A percentile compares a stretch with the other conserved stretches of the same genome.
These are phyloP conservation scores for Bruguiera hainesii DNA, from an alignment of 441 rosid species.

Conservation along the genomic window DNA sequence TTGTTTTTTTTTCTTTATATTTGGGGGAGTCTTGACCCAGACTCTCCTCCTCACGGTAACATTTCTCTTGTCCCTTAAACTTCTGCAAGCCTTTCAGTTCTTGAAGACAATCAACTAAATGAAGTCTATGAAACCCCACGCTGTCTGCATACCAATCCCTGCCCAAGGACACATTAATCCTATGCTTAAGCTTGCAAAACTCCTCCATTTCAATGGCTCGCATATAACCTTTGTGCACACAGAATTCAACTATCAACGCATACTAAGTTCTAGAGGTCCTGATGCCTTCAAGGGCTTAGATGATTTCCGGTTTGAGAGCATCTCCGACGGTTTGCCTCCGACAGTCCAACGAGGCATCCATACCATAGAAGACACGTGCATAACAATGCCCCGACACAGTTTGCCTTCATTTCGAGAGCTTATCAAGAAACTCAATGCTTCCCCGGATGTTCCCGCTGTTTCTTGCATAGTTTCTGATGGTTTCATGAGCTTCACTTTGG, in stretches of 20 bases:
- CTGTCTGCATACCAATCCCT: constrained; percentile 38
- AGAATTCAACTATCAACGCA: constrained; percentile 32
- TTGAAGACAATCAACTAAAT: too few relatives aligned
- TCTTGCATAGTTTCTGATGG: constrained; percentile 29
- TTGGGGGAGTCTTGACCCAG: too few relatives aligned
- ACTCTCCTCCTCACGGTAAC: too few relatives aligned
- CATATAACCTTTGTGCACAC: constrained; percentile 44
- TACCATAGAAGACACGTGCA: constrained; percentile 16
- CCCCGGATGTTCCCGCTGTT: constrained; percentile 18
- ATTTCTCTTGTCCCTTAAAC: too few relatives aligned
- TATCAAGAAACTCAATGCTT: constrained; percentile 13
- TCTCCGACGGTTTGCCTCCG: constrained; percentile 25
- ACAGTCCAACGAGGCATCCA: constrained; percentile 3
- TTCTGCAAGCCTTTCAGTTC: too few relatives aligned
- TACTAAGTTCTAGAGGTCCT: constrained; percentile 18
- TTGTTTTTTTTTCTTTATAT: too few relatives aligned
- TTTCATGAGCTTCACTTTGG: constrained; percentile 21
- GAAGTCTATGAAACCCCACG: constrained; percentile 5
- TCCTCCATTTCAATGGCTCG: constrained; percentile 37
- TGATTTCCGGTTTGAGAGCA: constrained; percentile 22
- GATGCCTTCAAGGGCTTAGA: constrained; percentile 3
- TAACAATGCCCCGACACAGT: constrained; percentile 20
- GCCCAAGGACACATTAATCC: constrained; percentile 44
- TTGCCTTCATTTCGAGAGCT: constrained; percentile 29
- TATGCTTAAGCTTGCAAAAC: constrained; percentile 37